phyloP scores from a whole-genome alignment of 768 basidiomycete species.

The Russula dissimulans region DNA sequence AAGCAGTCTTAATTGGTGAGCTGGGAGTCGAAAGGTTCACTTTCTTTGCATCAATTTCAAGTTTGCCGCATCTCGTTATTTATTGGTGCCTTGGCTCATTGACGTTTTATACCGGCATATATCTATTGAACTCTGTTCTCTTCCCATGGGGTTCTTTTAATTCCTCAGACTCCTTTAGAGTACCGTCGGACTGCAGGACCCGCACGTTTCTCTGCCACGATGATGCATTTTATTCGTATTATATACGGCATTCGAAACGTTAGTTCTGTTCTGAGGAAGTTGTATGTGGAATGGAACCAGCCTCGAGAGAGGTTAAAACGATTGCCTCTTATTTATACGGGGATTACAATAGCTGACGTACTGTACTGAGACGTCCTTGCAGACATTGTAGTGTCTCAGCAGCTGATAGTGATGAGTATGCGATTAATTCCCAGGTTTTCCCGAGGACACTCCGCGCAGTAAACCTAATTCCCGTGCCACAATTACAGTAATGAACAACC shows the following conservation, averaged over 20 bases:
- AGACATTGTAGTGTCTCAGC: no score
- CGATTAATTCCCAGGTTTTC: no score
- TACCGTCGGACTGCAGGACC: constrained; percentile 6
- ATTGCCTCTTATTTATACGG: neutral
- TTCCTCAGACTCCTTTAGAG: neutral
- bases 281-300: neutral
- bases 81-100: neutral
- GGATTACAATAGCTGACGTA: no score
- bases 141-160: neutral
- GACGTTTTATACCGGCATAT: neutral
- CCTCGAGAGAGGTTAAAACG: neutral
- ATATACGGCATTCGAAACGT: neutral
- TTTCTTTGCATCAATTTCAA: neutral
- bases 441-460: no score
- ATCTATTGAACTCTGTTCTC: neutral
- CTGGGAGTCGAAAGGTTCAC: neutral
- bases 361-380: no score
- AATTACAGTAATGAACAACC: no score
- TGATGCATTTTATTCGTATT: constrained; percentile 7
- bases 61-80: neutral
- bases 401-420: no score
- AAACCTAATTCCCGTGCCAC: no score
- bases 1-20: constrained; percentile 81
- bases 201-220: neutral
- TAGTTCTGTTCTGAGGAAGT: neutral